Evolutionary conservation across 2,329 filamentous ascomycete species (phyloP), one percentile per base, ranked within the genome.

Genomic region (Penicillium sp.): DNA sequence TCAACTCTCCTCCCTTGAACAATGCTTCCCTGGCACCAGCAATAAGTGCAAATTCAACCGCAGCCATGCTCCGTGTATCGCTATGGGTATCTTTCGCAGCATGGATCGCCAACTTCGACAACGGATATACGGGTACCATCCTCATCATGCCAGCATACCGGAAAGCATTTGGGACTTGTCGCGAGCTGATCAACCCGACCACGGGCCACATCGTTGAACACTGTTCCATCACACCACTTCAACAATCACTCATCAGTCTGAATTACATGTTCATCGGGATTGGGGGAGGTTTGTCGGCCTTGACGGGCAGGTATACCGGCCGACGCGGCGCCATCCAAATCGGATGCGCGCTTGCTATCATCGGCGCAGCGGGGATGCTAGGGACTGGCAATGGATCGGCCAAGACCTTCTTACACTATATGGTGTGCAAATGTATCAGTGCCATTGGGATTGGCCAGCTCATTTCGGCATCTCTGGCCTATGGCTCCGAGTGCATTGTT

Each of bases 171-270:
- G 68, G 68, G 14, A 65, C 53, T 10, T 70, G 68, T 56, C 59
- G 47, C 11, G 46, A 64, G 40, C 35, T 66, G 4, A 37, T 62
- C 10, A 53, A 67, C 13, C 56, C 60, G 4, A 58, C 31, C 2
- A 65, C 59, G 0, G 60, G 59, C 39, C 27, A 40, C 4, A 39
- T 55, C 0, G 50, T 59, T 9, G 55, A 67, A 11, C 52, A 60
- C 6, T 70, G 68, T 50, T 63, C 59, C 4, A 47, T 70, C 4
- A 66, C 68, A 0, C 60, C 70, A 9, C 54, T 70, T 3, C 68
- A 72, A 53, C 67, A 72, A 46, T 71, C 69, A 0, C 55, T 72
- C 13, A 69, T 72, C 19, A 67, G 66, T 14, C 39, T 72, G 37
- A 67, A 64, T 27, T 66, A 65, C 36, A 56, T 73, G 19, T 73